Evolutionary conservation across 768 basidiomycete species (phyloP).

Genomic region (Candolleomyces eurysporus): DNA sequence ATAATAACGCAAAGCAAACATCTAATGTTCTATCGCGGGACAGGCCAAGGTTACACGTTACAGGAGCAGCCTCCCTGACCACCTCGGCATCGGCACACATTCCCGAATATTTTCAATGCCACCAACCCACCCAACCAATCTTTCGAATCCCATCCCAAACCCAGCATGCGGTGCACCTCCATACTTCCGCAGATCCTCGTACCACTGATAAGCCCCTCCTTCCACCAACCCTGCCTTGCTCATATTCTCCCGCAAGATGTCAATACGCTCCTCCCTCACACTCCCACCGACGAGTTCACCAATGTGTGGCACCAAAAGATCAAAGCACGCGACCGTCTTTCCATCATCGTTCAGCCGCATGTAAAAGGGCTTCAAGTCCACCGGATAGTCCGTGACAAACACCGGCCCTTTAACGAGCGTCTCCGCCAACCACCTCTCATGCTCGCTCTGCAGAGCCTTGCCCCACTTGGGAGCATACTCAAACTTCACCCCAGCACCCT

Average conservation of each 20-base stretch:
- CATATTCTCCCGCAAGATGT: conserved; percentile 53
- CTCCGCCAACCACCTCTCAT: conserved; percentile 89
- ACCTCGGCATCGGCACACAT: conserved; percentile 88
- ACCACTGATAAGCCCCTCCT: conserved; percentile 54
- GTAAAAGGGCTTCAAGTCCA: conserved; percentile 88
- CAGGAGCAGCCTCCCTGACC: conserved; percentile 59
- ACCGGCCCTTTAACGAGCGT: conserved; percentile 67
- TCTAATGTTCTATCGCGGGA: no score
- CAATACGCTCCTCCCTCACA: conserved; percentile 74
- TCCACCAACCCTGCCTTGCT: conserved; percentile 24
- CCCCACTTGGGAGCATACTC: conserved; percentile 66
- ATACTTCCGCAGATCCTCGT: conserved; percentile 77
- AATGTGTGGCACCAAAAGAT: conserved; percentile 82
- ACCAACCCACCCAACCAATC: conserved; percentile 82
- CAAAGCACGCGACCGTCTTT: conserved; percentile 82
- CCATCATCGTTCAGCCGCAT: conserved; percentile 71
- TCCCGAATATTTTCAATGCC: conserved; percentile 92
- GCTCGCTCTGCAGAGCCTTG: conserved; percentile 75
- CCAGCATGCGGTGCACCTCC: conserved; percentile 93
- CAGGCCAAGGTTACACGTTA: background rate
- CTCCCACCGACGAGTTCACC: conserved; percentile 95
- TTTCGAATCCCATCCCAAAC: conserved; percentile 94
- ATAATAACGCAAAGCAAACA: no score
- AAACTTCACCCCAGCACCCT: conserved; percentile 41
- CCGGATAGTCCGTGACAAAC: conserved; percentile 91